Conservation (phyloP, 257 asterid species). For the Ligustrum vulgare region DNA sequence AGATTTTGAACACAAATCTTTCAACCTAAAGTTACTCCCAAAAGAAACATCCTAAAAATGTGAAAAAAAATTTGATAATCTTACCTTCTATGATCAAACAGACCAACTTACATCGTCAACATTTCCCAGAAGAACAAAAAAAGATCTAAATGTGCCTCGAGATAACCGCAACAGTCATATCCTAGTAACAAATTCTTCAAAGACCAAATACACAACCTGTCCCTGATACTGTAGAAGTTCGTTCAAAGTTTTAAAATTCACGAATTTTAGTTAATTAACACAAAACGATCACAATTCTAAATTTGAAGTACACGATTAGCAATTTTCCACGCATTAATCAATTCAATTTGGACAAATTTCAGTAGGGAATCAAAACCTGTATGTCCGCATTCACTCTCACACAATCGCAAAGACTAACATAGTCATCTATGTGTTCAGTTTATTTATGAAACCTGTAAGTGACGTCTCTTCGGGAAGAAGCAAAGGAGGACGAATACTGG, state of each 20-base stretch:
- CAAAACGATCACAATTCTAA: not conserved
- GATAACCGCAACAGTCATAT: not conserved
- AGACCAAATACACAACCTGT: not conserved
- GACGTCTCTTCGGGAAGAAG: slow-evolving; percentile 57
- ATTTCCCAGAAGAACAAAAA: not conserved
- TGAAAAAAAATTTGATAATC: not conserved
- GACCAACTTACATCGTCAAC: not conserved
- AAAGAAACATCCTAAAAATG: not conserved
- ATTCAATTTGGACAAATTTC: not conserved
- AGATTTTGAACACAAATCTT: not conserved
- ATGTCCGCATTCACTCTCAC: not conserved
- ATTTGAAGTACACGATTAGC: not conserved
- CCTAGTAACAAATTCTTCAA: not conserved
- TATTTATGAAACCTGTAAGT: slow-evolving; percentile 41
- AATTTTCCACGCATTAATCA: not conserved
- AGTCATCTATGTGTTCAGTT: not conserved
- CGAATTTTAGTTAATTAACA: not conserved
- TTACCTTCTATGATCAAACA: not conserved
- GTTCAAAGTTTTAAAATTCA: not conserved
- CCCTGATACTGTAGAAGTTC: not conserved
- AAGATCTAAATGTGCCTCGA: not conserved
- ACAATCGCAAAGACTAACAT: not conserved
- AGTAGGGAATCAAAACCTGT: not conserved
- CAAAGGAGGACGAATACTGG: slow-evolving; percentile 38
- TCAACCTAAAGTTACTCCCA: not conserved